Conservation (phyloP, 306 rosid genomes). For the Vicia villosa region DNA sequence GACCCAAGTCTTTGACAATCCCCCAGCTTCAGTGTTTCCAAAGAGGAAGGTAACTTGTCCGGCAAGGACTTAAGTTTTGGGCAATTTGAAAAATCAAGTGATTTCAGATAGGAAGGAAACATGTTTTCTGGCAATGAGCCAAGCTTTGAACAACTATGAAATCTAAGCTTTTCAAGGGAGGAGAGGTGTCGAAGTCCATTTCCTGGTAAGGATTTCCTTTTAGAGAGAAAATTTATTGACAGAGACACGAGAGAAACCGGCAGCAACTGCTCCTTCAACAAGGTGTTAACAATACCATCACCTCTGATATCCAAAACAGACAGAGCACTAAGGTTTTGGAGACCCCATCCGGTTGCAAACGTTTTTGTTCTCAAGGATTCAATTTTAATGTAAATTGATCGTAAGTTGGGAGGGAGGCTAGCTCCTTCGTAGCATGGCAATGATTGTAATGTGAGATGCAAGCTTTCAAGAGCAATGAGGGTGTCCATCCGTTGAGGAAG, state of each 20-base stretch:
- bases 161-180: not conserved
- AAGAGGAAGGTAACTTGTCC: not conserved
- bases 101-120: not conserved
- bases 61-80: slow-evolving; percentile 20
- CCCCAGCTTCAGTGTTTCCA: not conserved
- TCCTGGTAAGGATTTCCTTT: slow-evolving; percentile 6
- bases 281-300: slow-evolving; percentile 9
- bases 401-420: too few species aligned
- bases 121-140: not conserved
- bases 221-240: not conserved
- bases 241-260: slow-evolving; percentile 22
- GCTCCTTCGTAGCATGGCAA: too few species aligned
- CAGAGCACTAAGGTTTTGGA: not conserved
- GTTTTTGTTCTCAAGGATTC: not conserved
- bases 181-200: too few species aligned
- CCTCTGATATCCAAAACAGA: not conserved
- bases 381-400: not conserved
- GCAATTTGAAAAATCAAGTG: not conserved
- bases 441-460: too few species aligned
- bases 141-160: not conserved
- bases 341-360: not conserved
- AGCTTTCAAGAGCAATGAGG: too few species aligned
- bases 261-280: slow-evolving; percentile 10
- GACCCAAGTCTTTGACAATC: not conserved
- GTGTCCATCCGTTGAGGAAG: too few species aligned